Evolutionary conservation across 2,329 filamentous ascomycete genomes (phyloP), one percentile per base, ranked within the genome.

Genomic region (Triangularia verruculosa): DNA sequence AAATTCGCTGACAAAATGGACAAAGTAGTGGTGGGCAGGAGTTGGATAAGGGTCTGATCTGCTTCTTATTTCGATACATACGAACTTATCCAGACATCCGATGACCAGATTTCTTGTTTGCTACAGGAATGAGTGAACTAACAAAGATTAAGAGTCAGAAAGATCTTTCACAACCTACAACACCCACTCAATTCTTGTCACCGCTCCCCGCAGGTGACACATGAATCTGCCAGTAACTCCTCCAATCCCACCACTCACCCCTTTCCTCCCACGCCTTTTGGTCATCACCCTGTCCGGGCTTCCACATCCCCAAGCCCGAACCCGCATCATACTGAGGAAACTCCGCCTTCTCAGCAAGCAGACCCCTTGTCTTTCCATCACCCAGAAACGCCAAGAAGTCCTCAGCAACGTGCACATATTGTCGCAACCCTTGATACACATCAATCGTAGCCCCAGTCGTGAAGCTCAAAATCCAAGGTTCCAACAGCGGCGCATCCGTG

Each of bases 401-500:
- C 55, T 82, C 74, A 0, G 86, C 81, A 1, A 86, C 76, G 53
- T 83, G 78, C 27, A 89, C 85, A 68, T 90, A 89, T 73, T 88
- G 82, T 28, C 76, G 72, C 51, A 89, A 72, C 0, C 84, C 87
- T 62, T 85, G 79, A 52, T 77, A 78, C 1, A 82, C 82, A 61
- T 86, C 76, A n/a, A 88, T 80, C 1, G 78, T 82, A 0, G 87
- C 83, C 0, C 86, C 85, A 0, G 87, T 89, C 0, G 85, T 84
- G 77, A 84, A 83, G 62, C 83, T 80, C 53, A 90, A 77, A 27
- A 90, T 75, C 58, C 82, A 75, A 0, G 87, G 87, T 65, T 89
- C 82, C 7, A 90, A 80, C 2, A 90, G 77, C 0, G 87, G 86
- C 15, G 87, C 88, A 70, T 90, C 88, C 0, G 88, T 89, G 20